Evolutionary conservation across 2,329 filamentous ascomycete genomes (phyloP).

Genomic region (Arthrinium phaeospermum): DNA sequence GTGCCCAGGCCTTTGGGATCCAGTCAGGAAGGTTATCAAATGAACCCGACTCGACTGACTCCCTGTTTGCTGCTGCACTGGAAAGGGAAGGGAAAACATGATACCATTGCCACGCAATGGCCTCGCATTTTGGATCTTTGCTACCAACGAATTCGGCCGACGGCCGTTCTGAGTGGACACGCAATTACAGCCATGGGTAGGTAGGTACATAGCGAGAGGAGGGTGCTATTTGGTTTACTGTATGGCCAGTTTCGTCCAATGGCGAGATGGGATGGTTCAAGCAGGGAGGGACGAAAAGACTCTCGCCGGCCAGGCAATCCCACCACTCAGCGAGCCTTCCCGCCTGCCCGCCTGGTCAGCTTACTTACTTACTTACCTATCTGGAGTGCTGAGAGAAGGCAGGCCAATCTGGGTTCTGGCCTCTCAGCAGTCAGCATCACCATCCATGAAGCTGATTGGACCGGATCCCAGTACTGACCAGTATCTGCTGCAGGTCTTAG

Average conservation of each 20-base stretch:
- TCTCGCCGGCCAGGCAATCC: neutral
- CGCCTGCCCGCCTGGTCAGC: neutral
- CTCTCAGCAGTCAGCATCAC: neutral
- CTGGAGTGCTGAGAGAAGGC: neutral
- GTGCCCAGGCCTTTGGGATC: neutral
- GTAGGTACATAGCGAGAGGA: neutral
- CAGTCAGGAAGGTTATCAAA: neutral
- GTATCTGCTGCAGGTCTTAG: slow-evolving; percentile 8
- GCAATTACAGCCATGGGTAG: neutral
- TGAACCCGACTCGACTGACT: neutral
- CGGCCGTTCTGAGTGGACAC: slow-evolving; percentile 1
- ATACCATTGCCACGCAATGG: slow-evolving; percentile 1
- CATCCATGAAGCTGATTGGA: neutral
- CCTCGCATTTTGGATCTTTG: slow-evolving; percentile 12
- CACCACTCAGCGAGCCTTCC: neutral
- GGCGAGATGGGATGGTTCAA: neutral
- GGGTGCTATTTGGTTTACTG: neutral
- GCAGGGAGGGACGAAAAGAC: neutral
- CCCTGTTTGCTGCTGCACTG: neutral
- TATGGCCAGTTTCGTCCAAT: neutral
- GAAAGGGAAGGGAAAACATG: neutral
- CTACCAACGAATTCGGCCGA: neutral
- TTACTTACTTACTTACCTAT: neutral
- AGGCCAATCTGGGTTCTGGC: neutral
- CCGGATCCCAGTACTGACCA: neutral